Evolutionary conservation across 2,329 filamentous ascomycete species (phyloP).

Genomic region (Neofusicoccum ribis): DNA sequence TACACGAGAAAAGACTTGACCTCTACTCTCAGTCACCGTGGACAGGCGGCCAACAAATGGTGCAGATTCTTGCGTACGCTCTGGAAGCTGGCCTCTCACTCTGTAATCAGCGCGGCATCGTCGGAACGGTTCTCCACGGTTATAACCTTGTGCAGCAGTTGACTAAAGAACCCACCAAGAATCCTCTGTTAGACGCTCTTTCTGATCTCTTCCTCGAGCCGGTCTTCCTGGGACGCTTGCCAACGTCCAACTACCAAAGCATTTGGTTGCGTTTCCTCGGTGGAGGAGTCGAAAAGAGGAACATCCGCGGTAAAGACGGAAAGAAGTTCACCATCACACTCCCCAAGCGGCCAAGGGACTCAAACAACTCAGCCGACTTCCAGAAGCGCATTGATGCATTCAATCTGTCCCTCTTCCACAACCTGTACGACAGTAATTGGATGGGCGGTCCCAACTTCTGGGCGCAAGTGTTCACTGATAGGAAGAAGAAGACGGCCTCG

Average conservation of each 20-base stretch:
- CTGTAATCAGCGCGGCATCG: slow-evolving; percentile 16
- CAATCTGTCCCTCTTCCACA: neutral
- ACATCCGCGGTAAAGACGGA: neutral
- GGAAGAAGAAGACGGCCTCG: slow-evolving; percentile 1
- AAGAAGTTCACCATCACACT: slow-evolving; percentile 7
- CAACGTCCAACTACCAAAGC: neutral
- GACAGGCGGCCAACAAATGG: slow-evolving; percentile 13
- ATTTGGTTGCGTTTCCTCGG: slow-evolving; percentile 8
- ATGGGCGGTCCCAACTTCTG: neutral
- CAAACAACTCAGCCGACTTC: neutral
- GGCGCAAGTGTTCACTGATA: neutral
- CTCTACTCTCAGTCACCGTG: slow-evolving; percentile 18
- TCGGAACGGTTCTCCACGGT: slow-evolving; percentile 2
- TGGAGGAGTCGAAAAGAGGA: neutral
- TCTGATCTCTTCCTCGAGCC: slow-evolving; percentile 10
- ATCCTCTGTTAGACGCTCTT: slow-evolving; percentile 1
- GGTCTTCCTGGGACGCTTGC: slow-evolving; percentile 1
- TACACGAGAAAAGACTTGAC: neutral
- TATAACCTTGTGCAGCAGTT: slow-evolving; percentile 18
- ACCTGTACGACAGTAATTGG: neutral
- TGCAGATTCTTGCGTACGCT: neutral
- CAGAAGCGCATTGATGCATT: slow-evolving; percentile 11
- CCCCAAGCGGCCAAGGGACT: neutral
- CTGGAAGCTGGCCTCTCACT: slow-evolving; percentile 1
- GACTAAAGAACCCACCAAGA: neutral